phyloP scores from a whole-genome alignment of 169 alveolate genomes.

The Plasmodium cynomolgi region DNA sequence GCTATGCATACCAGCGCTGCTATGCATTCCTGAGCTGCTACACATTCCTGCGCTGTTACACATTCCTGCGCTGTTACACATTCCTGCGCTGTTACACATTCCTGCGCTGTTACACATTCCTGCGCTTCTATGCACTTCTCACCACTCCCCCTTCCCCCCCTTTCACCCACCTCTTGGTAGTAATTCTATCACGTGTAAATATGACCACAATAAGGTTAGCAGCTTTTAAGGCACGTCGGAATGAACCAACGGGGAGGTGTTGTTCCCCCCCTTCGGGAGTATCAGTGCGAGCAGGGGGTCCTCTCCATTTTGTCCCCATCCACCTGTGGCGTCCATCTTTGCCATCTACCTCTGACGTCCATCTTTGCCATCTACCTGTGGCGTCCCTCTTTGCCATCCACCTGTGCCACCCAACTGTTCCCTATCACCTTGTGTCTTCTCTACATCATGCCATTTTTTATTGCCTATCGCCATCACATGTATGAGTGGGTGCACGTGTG shows the following conservation, averaged over 20 bases:
- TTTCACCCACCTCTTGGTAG: slow-evolving; percentile 45
- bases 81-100: background rate
- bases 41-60: background rate
- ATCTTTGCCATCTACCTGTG: too few relatives aligned
- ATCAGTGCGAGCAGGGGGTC: background rate
- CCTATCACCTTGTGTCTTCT: background rate
- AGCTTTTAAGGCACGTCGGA: slow-evolving; percentile 24
- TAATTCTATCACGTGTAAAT: slow-evolving; percentile 76
- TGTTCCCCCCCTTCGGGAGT: background rate
- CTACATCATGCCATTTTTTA: background rate
- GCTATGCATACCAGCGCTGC: background rate
- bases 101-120: background rate
- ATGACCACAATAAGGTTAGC: slow-evolving; percentile 77
- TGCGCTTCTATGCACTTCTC: background rate
- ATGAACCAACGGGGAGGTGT: background rate
- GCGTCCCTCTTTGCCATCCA: too few relatives aligned
- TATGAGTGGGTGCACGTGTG: background rate
- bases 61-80: background rate
- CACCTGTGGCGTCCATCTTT: too few relatives aligned
- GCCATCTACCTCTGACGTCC: too few relatives aligned
- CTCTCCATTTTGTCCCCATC: background rate
- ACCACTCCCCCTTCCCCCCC: background rate
- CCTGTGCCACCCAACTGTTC: background rate
- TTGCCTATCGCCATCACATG: background rate
- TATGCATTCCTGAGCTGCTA: background rate